Base-by-base conservation (phyloP, 176 grass and related monocot species). In the Ampelocalamus luodianensis region DNA sequence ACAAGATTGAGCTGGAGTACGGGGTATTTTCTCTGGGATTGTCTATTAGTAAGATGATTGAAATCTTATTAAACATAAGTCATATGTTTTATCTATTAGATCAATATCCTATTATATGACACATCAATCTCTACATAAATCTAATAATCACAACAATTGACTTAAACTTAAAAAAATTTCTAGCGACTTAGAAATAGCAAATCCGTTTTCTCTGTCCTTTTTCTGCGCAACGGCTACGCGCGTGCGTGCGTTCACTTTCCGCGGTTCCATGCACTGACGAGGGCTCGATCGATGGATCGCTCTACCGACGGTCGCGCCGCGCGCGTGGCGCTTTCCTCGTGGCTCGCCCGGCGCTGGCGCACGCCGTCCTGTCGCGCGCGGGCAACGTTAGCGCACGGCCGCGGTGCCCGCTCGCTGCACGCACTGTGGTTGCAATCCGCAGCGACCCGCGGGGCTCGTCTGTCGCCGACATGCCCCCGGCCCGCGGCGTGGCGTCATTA, bases 391-490 rank as follows among this genome's bases (percentile, higher is more conserved):
- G 50, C 50, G 50, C 16, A 53, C 50, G 50, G 20, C 7, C 53
- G 16, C 18, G 6, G 53, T 55, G 22, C 53, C 18, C 53, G 53
- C 8, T 8, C 20, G 54, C 54, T 56, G 54, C n/a, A 14, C 82
- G 60, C 58, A 27, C 34, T 6, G 23, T 20, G 77, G 59, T 80
- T 37, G 45, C 44, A 4, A 63, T 51, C 64, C 0, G 48, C 50
- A 36, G 50, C 73, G 63, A 44, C 63, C 54, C 4, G 72, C 49
- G 38, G 78, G 63, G 14, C 86, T 17, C 64, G 27, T 5, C 4
- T 84, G 87, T 85, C 87, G 60, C 44, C 22, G 76, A 51, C 82
- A 85, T 80, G 87, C 80, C 59, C 59, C 87, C 71, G 58, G 14
- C 87, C 82, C 37, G 64, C 82, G 82, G 48, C 77, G 63, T 72